These are phyloP conservation scores for Serendipita sp. DNA, from an alignment of 1,284 basidiomycete genomes.

Conservation along the genomic window DNA sequence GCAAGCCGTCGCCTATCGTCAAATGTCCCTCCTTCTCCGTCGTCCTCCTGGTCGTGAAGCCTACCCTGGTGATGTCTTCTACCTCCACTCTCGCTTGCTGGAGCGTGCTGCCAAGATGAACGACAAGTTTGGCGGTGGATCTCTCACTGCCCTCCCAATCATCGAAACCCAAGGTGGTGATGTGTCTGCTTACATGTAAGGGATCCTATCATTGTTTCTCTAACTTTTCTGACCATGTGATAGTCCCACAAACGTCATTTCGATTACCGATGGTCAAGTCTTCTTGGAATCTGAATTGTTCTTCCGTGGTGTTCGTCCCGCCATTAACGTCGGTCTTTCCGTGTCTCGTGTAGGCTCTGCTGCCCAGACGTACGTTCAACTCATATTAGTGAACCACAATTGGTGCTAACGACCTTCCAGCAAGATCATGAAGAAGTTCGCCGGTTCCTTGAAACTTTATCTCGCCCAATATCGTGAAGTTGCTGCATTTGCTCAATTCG, in stretches of 20 bases:
- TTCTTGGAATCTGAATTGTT: constrained; percentile 99
- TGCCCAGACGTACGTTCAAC: constrained; percentile 73
- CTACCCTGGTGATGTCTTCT: constrained; percentile 99
- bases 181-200: constrained; percentile 86
- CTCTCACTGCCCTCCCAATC: constrained; percentile 95
- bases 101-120: constrained; percentile 99
- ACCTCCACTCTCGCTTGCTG: constrained; percentile 98
- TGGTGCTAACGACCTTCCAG: constrained; percentile 23
- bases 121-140: constrained; percentile 94
- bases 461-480: constrained; percentile 99
- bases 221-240: neutral
- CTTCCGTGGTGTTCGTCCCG: constrained; percentile 99
- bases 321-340: constrained; percentile 99
- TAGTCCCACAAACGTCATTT: constrained; percentile 73
- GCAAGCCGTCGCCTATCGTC: constrained; percentile 99
- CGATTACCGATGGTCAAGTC: constrained; percentile 96
- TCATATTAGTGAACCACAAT: constrained; percentile 11
- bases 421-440: constrained; percentile 99
- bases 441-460: constrained; percentile 98
- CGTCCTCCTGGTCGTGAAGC: constrained; percentile 99
- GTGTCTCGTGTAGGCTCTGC: constrained; percentile 99
- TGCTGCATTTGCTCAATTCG: constrained; percentile 97
- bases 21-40: constrained; percentile 99
- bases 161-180: constrained; percentile 99
- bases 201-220: constrained; percentile 15